Evolutionary conservation across 1,284 basidiomycete genomes (phyloP).

Genomic region (Ceratobasidium sp.): DNA sequence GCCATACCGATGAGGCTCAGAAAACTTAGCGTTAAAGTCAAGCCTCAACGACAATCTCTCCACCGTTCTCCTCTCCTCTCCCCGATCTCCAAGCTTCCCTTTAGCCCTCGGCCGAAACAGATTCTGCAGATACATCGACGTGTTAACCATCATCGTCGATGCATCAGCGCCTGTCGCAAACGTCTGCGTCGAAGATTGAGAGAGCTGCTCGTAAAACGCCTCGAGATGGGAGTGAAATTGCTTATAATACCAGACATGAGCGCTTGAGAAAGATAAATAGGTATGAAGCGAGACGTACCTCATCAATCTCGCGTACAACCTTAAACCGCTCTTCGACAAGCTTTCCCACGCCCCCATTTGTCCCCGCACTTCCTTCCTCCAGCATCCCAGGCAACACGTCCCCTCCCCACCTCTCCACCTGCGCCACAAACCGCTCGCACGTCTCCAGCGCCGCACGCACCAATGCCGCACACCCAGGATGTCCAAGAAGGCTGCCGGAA

Average conservation of each 20-base stretch:
- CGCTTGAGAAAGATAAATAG: not conserved
- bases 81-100: slow-evolving; percentile 55
- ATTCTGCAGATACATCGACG: too few relatives aligned
- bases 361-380: slow-evolving; percentile 77
- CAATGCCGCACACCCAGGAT: slow-evolving; percentile 71
- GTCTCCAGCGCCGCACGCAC: slow-evolving; percentile 66
- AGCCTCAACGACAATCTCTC: too few relatives aligned
- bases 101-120: too few relatives aligned
- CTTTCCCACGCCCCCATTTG: slow-evolving; percentile 70
- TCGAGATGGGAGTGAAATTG: slow-evolving; percentile 72
- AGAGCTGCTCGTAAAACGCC: slow-evolving; percentile 82
- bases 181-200: slow-evolving; percentile 71
- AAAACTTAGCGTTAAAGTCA: too few relatives aligned
- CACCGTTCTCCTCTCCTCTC: slow-evolving; percentile 71
- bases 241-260: slow-evolving; percentile 56
- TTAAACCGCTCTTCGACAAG: slow-evolving; percentile 79
- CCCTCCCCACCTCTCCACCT: slow-evolving; percentile 90
- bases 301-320: slow-evolving; percentile 78
- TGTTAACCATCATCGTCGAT: too few relatives aligned
- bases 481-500: slow-evolving; percentile 82
- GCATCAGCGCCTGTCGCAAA: too few relatives aligned
- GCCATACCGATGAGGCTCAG: too few relatives aligned
- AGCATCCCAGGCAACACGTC: slow-evolving; percentile 84
- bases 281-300: slow-evolving; percentile 63
- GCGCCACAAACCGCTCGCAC: slow-evolving; percentile 83